Evolutionary conservation across 805 yeast species (phyloP), one percentile per base, ranked within the genome.

Genomic region (Ogataea methanolica): DNA sequence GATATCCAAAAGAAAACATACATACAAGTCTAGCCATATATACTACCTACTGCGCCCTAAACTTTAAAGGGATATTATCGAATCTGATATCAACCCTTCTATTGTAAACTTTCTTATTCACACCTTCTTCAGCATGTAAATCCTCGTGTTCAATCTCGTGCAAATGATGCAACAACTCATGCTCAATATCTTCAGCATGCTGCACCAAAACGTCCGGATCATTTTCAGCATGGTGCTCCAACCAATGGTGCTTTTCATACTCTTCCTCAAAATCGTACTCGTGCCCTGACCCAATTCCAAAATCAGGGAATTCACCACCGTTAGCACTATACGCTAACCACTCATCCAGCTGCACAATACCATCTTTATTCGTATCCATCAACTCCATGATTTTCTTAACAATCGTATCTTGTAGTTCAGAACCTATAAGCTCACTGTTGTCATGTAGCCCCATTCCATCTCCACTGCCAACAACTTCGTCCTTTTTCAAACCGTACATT

Each of bases 201-300:
- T 87, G 85, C 22, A 79, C 69, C 57, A 76, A 74, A 26, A 90
- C 89, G 45, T 88, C 90, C 1, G 97, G 97, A 63, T 90, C 97
- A 47, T 74, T 68, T 54, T 87, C 80, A 47, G 78, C 74, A 62
- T 87, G 94, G 61, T 75, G 83, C 67, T 89, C 73, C 50, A 83
- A 78, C 97, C 97, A 92, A 65, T 91, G 98, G 65, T 91, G 97
- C 48, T 88, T 83, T 64, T 92, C 97, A 63, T 91, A 92, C 63
- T 91, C 97, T 56, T 80, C 77, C 66, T 91, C 98, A 61, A 90
- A 92, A 68, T 88, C 96, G 34, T 90, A 84, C 68, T 91, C 97
- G 61, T 91, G 97, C 15, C 67, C 68, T 7, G 88, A 91, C 31
- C 97, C 98, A 49, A 83, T 82, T 8, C 96, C 96, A 63, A 91